Base-by-base conservation (phyloP, 176 grass and related monocot genomes). In the Aegilops sharonensis region DNA sequence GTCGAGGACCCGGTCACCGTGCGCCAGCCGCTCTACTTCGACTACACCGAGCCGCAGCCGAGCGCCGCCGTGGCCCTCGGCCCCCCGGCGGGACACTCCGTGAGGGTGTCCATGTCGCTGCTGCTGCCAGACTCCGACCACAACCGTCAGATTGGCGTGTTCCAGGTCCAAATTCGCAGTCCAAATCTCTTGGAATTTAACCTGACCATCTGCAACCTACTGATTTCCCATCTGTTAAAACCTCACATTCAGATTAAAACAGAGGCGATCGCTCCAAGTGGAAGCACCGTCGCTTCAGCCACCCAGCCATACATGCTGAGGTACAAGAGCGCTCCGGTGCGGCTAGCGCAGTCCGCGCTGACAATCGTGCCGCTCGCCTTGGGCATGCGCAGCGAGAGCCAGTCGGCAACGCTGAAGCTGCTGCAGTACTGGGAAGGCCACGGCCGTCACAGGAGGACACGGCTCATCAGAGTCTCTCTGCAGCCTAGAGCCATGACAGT, bases 131-230 rank as follows among this genome's bases (percentile, higher is more conserved):
- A 87, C 56, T 91, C 75, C 57, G 78, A 80, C 7, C 75, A 87
- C 75, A 91, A 91, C 11, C 85, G 61, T 1, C 75, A 91, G 36
- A 63, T 91, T 40, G 47, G 89, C 68, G 72, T 91, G 75, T 80
- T 91, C 85, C 81, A 87, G 89, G 89, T 91, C 83, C 6, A 23
- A 13, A 15, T 14, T n/a, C 11, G 3, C 1, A 3, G 52, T 66
- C 70, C 60, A 40, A 32, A 23, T 57, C 4, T 87, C n/a, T 50
- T 20, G 13, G n/a, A 74, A 50, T 32, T 39, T 2, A 31, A n/a
- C 59, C 5, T 15, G 11, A 65, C 15, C 24, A 4, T 74, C n/a
- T 85, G 31, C 20, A 32, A 37, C 8, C 29, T 13, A 43, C 13
- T 83, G 4, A 61, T 43, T 1, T 30, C 11, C 25, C 5, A 30